Evolutionary conservation across 2,329 filamentous ascomycete species (phyloP), one percentile per base, ranked within the genome.

Genomic region (Dactylonectria macrodidyma): DNA sequence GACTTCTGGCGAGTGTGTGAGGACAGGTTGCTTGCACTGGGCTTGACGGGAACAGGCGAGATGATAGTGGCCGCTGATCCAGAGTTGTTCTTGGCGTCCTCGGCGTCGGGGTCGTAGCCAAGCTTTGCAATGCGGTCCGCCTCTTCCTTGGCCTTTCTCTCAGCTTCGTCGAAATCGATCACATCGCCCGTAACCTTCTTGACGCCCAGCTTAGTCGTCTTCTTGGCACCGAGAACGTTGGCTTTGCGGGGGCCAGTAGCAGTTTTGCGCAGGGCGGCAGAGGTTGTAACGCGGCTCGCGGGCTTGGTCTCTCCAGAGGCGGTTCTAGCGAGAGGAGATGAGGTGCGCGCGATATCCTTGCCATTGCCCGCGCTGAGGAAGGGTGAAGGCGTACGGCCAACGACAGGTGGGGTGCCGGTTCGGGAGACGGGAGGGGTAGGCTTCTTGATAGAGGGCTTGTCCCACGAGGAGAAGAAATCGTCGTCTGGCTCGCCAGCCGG

Each of bases 391-490:
- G 93, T 95, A 74, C 95, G 92, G 76, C 92, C 92, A 74, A 93
- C 88, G 11, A 93, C 89, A 3, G 93, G 92, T 14, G 95, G 95
- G 3, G 96, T 98, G 59, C 90, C 91, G 50, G 94, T 96, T 78
- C 96, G 92, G 44, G 95, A 98, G 50, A 96, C 89, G 16, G 96
- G 95, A 73, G 97, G 97, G 71, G 94, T 98, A 41, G 95, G 95
- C 75, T 95, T 91, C 87, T 98, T 99, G 84, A 99, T 97, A 5
- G 95, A 90, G 24, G 96, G 96, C 85, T 98, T 98, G 79, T 98
- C 96, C 96, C 95, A 99, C 1, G 95, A 98, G 10, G 95, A 97
- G 84, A 99, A 99, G 87, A 99, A 99, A 80, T 98, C 96, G 78
- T 98, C 95, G 75, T 98, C 95, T 24, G 89, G 87, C 73, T 97